These are phyloP conservation scores for Cladophialophora carrionii DNA, from an alignment of 2,329 filamentous ascomycete species.

Conservation along the genomic window DNA sequence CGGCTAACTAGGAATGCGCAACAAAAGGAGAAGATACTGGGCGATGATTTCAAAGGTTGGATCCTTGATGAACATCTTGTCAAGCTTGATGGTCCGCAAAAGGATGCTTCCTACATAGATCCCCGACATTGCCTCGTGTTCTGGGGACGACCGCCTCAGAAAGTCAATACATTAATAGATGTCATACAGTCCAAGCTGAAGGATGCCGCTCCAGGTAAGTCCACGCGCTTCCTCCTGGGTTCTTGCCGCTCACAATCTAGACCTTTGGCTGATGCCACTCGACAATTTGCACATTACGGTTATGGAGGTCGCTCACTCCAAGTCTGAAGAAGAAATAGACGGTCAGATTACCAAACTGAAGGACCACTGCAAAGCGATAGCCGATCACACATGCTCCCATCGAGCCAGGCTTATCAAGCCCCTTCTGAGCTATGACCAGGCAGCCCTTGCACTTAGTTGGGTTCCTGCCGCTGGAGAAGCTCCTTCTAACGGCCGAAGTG, in stretches of 20 bases:
- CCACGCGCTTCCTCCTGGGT: not conserved
- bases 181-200: slow-evolving; percentile 70
- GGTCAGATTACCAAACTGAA: slow-evolving; percentile 61
- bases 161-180: slow-evolving; percentile 68
- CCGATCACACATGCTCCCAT: slow-evolving; percentile 65
- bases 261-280: slow-evolving; percentile 82
- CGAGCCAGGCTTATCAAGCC: slow-evolving; percentile 79
- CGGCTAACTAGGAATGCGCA: slow-evolving; percentile 74
- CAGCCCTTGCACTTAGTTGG: slow-evolving; percentile 84
- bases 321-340: slow-evolving; percentile 69
- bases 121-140: slow-evolving; percentile 80
- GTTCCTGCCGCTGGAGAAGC: slow-evolving; percentile 73
- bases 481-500: slow-evolving; percentile 39
- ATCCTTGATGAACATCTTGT: slow-evolving; percentile 75
- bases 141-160: slow-evolving; percentile 80
- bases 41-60: slow-evolving; percentile 67
- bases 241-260: slow-evolving; percentile 49
- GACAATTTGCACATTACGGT: slow-evolving; percentile 81
- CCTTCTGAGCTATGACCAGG: slow-evolving; percentile 78
- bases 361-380: slow-evolving; percentile 54
- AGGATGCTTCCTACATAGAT: slow-evolving; percentile 73
- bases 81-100: slow-evolving; percentile 65
- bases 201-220: slow-evolving; percentile 68
- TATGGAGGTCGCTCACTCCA: slow-evolving; percentile 81
- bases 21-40: slow-evolving; percentile 73